Percentiles rank a stretch among this genome's conserved stretches.
Conservation (phyloP, 768 basidiomycete species). For the Hericium rajendrae region DNA sequence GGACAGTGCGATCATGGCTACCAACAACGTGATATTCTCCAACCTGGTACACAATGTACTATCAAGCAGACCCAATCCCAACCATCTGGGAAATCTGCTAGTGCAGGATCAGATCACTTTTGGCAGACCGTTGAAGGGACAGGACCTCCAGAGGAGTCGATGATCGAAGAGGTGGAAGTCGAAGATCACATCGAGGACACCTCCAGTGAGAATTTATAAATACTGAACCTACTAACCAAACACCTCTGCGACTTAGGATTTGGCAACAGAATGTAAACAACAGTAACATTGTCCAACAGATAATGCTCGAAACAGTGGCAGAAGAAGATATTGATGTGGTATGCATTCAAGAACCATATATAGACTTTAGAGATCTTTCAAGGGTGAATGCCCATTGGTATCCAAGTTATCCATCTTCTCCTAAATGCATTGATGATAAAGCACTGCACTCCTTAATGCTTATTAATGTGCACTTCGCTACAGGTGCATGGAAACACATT, state of each 20-base stretch:
- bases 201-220: no score
- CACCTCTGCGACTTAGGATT: neutral
- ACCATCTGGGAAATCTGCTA: no score
- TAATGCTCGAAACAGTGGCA: conserved; percentile 6
- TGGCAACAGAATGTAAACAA: conserved; percentile 20
- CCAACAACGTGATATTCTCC: no score
- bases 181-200: no score
- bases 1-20: no score
- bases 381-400: conserved; percentile 9
- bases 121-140: no score
- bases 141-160: no score
- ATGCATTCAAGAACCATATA: conserved; percentile 30
- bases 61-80: no score
- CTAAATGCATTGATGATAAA: conserved; percentile 1
- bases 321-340: conserved; percentile 22
- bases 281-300: conserved; percentile 14
- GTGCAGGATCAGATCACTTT: no score
- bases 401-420: conserved; percentile 18
- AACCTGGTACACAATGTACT: no score
- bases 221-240: no score
- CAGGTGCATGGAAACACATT: conserved; percentile 8
- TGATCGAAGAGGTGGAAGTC: no score
- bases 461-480: conserved; percentile 5
- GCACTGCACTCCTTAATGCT: conserved; percentile 6
- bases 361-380: conserved; percentile 16